Evolutionary conservation across 768 basidiomycete genomes (phyloP).

Genomic region (Podaxis sp.): DNA sequence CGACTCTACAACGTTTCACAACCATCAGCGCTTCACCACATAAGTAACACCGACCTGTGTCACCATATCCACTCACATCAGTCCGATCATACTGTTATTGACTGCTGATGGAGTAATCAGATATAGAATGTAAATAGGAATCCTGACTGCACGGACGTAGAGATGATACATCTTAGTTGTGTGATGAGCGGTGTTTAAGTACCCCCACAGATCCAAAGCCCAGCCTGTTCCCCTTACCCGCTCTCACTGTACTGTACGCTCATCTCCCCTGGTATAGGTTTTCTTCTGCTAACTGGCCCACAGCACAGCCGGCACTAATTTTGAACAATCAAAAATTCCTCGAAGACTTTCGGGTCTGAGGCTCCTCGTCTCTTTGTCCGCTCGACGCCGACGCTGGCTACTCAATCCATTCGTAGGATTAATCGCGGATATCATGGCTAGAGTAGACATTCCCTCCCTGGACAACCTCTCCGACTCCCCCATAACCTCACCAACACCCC

Average conservation of each 20-base stretch:
- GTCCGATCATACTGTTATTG: neutral
- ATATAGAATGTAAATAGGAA: neutral
- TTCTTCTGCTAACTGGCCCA: neutral
- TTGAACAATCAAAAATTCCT: no score
- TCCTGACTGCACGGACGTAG: neutral
- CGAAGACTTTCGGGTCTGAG: neutral
- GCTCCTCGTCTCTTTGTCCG: neutral
- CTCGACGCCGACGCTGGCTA: neutral
- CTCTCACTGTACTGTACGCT: neutral
- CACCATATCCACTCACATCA: neutral
- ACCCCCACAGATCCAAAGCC: neutral
- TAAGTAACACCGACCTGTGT: neutral
- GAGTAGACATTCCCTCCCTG: neutral
- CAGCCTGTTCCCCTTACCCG: neutral
- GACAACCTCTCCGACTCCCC: conserved; percentile 5
- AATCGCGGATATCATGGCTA: neutral
- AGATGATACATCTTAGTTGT: neutral
- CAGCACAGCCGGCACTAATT: conserved; percentile 3
- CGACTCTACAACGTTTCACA: neutral
- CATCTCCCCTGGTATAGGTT: neutral
- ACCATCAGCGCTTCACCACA: neutral
- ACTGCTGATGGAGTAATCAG: neutral
- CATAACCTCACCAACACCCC: neutral
- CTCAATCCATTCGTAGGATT: neutral
- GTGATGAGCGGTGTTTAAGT: neutral